phyloP scores from a whole-genome alignment of 2,329 filamentous ascomycete genomes.

The Diaporthe nobilis region DNA sequence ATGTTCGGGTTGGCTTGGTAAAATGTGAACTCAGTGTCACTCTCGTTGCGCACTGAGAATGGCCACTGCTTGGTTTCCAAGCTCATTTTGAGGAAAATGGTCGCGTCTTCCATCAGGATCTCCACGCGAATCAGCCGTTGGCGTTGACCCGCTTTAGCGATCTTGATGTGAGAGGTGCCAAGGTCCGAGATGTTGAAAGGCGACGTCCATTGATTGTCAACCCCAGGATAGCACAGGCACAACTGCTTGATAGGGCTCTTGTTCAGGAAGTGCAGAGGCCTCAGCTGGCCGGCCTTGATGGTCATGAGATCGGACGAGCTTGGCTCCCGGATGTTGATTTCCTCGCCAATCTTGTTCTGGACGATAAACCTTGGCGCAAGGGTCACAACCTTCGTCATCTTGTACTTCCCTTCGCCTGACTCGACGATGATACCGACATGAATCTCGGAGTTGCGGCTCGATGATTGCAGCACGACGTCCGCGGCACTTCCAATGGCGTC shows the following conservation, averaged over 20 bases:
- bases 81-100: constrained; percentile 92
- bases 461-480: constrained; percentile 86
- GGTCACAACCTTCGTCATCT: constrained; percentile 95
- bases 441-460: constrained; percentile 81
- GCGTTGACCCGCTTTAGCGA: constrained; percentile 89
- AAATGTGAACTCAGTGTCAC: constrained; percentile 96
- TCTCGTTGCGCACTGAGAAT: constrained; percentile 98
- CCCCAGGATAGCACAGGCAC: constrained; percentile 90
- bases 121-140: constrained; percentile 91
- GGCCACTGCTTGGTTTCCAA: constrained; percentile 97
- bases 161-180: constrained; percentile 92
- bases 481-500: constrained; percentile 96
- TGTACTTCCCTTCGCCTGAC: constrained; percentile 97
- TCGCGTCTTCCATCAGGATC: constrained; percentile 91
- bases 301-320: constrained; percentile 89
- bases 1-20: constrained; percentile 94
- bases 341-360: constrained; percentile 92
- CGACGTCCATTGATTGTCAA: constrained; percentile 98
- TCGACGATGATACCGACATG: constrained; percentile 91
- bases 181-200: constrained; percentile 98
- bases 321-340: constrained; percentile 90
- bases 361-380: constrained; percentile 93
- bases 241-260: constrained; percentile 88
- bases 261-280: constrained; percentile 91
- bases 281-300: constrained; percentile 81